These are phyloP conservation scores for Antitrichia curtipendula DNA, from an alignment of 225 moss, liverwort and hornwort species.

Conservation along the genomic window DNA sequence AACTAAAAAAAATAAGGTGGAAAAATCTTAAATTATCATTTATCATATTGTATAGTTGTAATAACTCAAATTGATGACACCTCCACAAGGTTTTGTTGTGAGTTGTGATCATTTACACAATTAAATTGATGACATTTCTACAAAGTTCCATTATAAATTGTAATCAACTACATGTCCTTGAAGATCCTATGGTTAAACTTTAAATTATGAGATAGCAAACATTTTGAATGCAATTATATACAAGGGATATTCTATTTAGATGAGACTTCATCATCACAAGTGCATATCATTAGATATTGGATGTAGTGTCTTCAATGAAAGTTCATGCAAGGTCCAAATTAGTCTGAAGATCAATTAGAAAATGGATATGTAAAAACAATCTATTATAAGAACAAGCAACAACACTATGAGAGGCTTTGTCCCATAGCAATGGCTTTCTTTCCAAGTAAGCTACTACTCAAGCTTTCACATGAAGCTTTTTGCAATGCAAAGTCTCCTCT, in stretches of 20 bases:
- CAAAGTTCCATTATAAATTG: too few species aligned
- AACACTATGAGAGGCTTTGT: neutral
- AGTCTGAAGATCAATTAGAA: neutral
- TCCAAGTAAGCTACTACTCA: neutral
- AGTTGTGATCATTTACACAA: too few species aligned
- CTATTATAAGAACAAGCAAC: neutral
- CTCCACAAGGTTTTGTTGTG: too few species aligned
- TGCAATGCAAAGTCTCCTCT: neutral
- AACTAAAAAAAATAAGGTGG: neutral
- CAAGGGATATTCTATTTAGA: accelerated
- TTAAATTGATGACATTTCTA: too few species aligned
- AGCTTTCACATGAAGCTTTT: neutral
- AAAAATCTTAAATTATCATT: too few species aligned
- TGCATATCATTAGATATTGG: neutral
- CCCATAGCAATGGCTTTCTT: neutral
- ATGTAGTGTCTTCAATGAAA: neutral
- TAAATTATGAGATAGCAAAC: neutral
- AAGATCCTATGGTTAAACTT: neutral
- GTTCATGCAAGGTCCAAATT: accelerated
- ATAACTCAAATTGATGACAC: too few species aligned
- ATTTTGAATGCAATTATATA: neutral
- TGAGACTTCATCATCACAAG: too few species aligned
- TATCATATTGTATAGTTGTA: too few species aligned
- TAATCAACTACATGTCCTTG: neutral
- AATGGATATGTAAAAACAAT: neutral